Evolutionary conservation across 768 basidiomycete species (phyloP).

Genomic region (Tephrocybe sp.): DNA sequence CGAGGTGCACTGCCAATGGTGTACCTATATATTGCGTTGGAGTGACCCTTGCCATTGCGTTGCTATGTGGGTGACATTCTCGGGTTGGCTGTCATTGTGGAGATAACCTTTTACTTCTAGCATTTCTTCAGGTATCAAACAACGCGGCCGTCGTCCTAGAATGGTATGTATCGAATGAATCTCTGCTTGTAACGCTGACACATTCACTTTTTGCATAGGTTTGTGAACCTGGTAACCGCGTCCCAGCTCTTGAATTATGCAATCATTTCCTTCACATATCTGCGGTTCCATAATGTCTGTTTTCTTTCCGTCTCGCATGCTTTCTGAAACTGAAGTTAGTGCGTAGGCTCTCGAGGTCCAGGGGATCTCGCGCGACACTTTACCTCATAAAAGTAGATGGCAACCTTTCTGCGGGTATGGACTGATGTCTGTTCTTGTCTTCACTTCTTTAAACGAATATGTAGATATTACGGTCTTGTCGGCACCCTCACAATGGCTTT

Average conservation of each 20-base stretch:
- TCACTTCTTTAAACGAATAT: not conserved
- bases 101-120: constrained; percentile 18
- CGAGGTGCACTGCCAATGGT: constrained; percentile 49
- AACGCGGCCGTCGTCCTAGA: constrained; percentile 44
- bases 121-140: constrained; percentile 49
- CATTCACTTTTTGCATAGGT: constrained; percentile 27
- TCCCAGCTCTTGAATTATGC: constrained; percentile 48
- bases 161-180: constrained; percentile 29
- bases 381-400: constrained; percentile 46
- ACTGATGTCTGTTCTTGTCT: not conserved
- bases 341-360: constrained; percentile 41
- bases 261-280: constrained; percentile 44
- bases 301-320: not conserved
- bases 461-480: constrained; percentile 42
- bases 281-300: constrained; percentile 44
- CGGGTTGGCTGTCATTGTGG: not conserved
- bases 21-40: constrained; percentile 56
- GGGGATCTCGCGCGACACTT: constrained; percentile 38
- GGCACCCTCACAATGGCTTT: constrained; percentile 47
- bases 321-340: not conserved
- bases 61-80: constrained; percentile 27
- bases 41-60: constrained; percentile 35
- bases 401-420: constrained; percentile 48
- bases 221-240: constrained; percentile 47
- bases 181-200: not conserved